Evolutionary conservation across 768 basidiomycete genomes (phyloP), one percentile per base, ranked within the genome.

Genomic region (Lactarius vividus): DNA sequence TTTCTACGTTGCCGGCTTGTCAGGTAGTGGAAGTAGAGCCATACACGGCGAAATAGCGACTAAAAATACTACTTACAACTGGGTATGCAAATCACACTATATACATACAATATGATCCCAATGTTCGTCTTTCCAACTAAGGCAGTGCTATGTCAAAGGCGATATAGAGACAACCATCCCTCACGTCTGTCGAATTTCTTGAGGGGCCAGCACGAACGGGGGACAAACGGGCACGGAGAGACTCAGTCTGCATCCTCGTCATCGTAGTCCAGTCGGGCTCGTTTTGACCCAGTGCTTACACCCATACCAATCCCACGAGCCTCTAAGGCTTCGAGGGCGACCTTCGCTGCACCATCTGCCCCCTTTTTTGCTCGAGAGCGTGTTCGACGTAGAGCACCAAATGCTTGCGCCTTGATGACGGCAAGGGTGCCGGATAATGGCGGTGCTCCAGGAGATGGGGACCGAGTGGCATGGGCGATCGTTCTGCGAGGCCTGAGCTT

Each of bases 371-470:
- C 82, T 67, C 88, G 83, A 52, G 88, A 82, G 65, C 92, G 85
- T 62, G 91, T 89, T 75, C 92, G 83, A 59, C 92, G 88, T 69
- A 92, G 79, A 23, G 90, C 90, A 37, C 92, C 92, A 74, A 94
- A 94, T 44, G 92, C 88, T 74, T 94, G 91, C 52, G 92, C 92
- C 78, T 94, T 94, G 78, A 94, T 92, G 64, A 94, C 91, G 61
- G 92, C 92, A 56, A 94, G 84, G 35, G 92, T 94, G 29, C 89
- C 88, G 58, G 88, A 91, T 73, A 92, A 80, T 31, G 79, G 79
- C 65, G 82, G 78, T 61, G 72, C 62, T 39, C 74, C 74, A 20
- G 82, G 81, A 57, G 83, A 82, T 57, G 79, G 83, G 42, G 83
- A 83, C 42, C 79, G 77, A 31, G 79, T 79, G 4, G 59, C 33